Evolutionary conservation across 805 yeast genomes (phyloP), one percentile per base, ranked within the genome.

Genomic region (Ogataea corticis): DNA sequence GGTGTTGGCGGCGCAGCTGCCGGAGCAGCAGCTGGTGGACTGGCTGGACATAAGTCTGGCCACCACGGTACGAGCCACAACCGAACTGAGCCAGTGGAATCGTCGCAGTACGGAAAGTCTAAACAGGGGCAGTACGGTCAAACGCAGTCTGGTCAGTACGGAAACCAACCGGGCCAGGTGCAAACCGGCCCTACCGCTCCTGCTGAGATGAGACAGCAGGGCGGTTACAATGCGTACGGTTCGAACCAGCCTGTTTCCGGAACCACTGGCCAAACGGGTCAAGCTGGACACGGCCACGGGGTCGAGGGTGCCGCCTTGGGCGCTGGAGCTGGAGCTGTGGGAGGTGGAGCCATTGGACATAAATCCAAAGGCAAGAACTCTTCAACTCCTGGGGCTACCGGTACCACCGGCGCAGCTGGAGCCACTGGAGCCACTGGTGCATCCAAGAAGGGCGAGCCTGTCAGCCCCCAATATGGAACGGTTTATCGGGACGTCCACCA

Each of bases 401-500:
- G n/a, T n/a, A n/a, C n/a, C n/a, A n/a, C n/a, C n/a, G n/a, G n/a
- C n/a, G n/a, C n/a, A n/a, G n/a, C n/a, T n/a, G n/a, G n/a, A n/a
- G n/a, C n/a, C n/a, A n/a, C n/a, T n/a, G n/a, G n/a, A n/a, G n/a
- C n/a, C n/a, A n/a, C n/a, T n/a, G n/a, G n/a, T n/a, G n/a, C n/a
- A n/a, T n/a, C n/a, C 13, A 9, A 32, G 34, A 36, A 23, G 32
- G 31, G 31, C 15, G 41, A 37, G 33, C 34, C 33, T 4, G 34
- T 38, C 12, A 16, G 19, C 17, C 35, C 41, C 15, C 57, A 51
- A 38, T 38, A 51, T 27, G 55, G 55, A 14, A 51, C 54, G 3
- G 48, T 48, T 14, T 49, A 50, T 38, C 49, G 46, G 17, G 55
- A 50, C 19, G 47, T 44, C 17, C 52, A 50, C 29, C 38, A 41